Evolutionary conservation across 1,284 basidiomycete species (phyloP).

Genomic region (Boletus mariae): DNA sequence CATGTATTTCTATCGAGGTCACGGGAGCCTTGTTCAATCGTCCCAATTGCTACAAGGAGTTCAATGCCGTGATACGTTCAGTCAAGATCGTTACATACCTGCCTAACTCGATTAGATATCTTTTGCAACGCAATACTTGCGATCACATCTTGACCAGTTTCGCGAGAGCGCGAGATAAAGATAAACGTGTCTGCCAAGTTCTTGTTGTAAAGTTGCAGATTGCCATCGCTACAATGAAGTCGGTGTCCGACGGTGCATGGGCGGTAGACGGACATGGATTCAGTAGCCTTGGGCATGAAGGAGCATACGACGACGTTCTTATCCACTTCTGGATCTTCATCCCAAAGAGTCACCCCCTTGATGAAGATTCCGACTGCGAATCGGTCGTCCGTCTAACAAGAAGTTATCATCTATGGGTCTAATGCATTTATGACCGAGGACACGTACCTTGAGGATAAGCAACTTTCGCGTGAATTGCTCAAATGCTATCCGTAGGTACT

Average conservation of each 20-base stretch:
- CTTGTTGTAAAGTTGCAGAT: conserved; percentile 57
- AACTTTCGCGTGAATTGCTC: conserved; percentile 56
- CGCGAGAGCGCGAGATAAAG: conserved; percentile 46
- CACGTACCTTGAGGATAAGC: conserved; percentile 52
- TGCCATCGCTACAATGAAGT: conserved; percentile 50
- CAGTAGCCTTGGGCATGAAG: conserved; percentile 52
- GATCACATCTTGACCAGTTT: conserved; percentile 45
- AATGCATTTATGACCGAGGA: background rate
- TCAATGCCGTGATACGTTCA: background rate
- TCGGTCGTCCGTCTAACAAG: conserved; percentile 51
- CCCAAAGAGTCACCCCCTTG: conserved; percentile 55
- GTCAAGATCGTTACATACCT: conserved; percentile 33
- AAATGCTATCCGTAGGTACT: conserved; percentile 52
- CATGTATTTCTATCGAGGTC: conserved; percentile 56
- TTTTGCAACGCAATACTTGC: conserved; percentile 61
- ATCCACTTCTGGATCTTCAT: conserved; percentile 56
- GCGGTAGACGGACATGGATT: conserved; percentile 45
- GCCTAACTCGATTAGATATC: conserved; percentile 50
- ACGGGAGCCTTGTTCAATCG: conserved; percentile 50
- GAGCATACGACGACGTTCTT: conserved; percentile 60
- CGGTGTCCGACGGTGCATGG: conserved; percentile 52
- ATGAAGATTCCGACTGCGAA: conserved; percentile 63
- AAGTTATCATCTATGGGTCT: background rate
- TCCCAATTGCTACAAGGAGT: conserved; percentile 50
- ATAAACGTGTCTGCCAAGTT: conserved; percentile 52